These are phyloP conservation scores for Alloascoidea hylecoeti DNA, from an alignment of 805 yeast species.

Conservation along the genomic window DNA sequence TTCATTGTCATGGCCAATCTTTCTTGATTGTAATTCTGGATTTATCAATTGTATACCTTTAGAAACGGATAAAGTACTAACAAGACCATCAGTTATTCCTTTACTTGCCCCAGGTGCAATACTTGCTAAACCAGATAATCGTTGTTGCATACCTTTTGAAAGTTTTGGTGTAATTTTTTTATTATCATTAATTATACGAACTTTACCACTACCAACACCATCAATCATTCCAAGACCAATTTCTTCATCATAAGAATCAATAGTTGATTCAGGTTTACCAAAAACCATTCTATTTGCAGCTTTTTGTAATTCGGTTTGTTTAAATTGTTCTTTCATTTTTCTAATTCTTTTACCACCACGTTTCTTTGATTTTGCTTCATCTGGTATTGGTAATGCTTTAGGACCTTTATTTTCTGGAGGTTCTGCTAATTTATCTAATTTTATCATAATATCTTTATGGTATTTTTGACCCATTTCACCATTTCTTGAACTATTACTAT, in stretches of 20 bases:
- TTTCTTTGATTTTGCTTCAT: slow-evolving; percentile 63
- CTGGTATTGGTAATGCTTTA: slow-evolving; percentile 62
- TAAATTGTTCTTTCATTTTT: slow-evolving; percentile 68
- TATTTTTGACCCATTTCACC: slow-evolving; percentile 46
- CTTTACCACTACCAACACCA: slow-evolving; percentile 13
- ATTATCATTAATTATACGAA: slow-evolving; percentile 17
- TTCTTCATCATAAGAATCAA: slow-evolving; percentile 66
- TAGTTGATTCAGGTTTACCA: slow-evolving; percentile 57
- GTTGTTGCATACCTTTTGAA: slow-evolving; percentile 41
- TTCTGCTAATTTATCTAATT: slow-evolving; percentile 55
- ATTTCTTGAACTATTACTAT: slow-evolving; percentile 25
- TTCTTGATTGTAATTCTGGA: slow-evolving; percentile 7
- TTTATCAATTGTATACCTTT: slow-evolving; percentile 14
- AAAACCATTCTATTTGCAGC: slow-evolving; percentile 79
- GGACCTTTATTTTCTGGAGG: slow-evolving; percentile 58
- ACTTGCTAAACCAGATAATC: slow-evolving; percentile 2
- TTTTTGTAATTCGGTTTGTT: slow-evolving; percentile 65
- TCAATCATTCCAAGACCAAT: slow-evolving; percentile 66
- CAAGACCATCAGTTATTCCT: slow-evolving; percentile 8
- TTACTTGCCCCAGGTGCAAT: not conserved
- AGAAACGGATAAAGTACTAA: slow-evolving; percentile 11
- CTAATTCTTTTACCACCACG: slow-evolving; percentile 78
- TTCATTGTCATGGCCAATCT: slow-evolving; percentile 2
- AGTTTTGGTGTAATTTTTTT: slow-evolving; percentile 39
- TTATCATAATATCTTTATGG: slow-evolving; percentile 41